Conservation (phyloP, 192 early-diverging fungal species). For the Entrophospora sp. region DNA sequence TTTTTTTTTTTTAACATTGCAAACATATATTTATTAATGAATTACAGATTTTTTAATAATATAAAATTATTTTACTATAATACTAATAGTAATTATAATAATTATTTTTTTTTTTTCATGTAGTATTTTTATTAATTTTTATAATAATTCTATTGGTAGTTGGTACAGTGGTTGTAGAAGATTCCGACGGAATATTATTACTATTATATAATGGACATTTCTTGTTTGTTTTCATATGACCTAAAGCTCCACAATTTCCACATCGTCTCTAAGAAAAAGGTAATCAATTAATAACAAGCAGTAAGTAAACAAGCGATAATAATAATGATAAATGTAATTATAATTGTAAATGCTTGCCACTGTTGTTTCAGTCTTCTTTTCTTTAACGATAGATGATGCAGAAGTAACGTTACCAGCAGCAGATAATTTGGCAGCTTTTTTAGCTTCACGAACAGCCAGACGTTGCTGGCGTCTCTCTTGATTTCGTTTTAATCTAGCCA, state of each 20-base stretch:
- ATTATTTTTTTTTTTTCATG: too few species aligned
- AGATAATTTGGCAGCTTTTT: constrained; percentile 22
- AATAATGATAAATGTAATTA: too few species aligned
- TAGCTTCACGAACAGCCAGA: constrained; percentile 38
- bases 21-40: too few species aligned
- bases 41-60: too few species aligned
- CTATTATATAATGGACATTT: constrained; percentile 57
- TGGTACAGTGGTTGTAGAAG: too few species aligned
- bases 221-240: constrained; percentile 86
- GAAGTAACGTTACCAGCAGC: constrained; percentile 25
- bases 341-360: constrained; percentile 14
- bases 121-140: too few species aligned
- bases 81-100: too few species aligned
- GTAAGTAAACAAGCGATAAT: not conserved
- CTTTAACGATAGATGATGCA: constrained; percentile 22
- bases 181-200: too few species aligned
- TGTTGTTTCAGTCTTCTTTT: constrained; percentile 56
- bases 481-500: constrained; percentile 55
- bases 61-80: too few species aligned
- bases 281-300: not conserved
- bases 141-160: too few species aligned
- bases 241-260: constrained; percentile 71
- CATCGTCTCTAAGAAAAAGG: constrained; percentile 48
- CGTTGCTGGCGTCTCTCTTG: constrained; percentile 50
- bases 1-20: too few species aligned